A percentile compares a stretch with the other conserved stretches of the same genome.
These are phyloP conservation scores for Santalum album DNA, from an alignment of 164 flowering plant species.

Conservation along the genomic window DNA sequence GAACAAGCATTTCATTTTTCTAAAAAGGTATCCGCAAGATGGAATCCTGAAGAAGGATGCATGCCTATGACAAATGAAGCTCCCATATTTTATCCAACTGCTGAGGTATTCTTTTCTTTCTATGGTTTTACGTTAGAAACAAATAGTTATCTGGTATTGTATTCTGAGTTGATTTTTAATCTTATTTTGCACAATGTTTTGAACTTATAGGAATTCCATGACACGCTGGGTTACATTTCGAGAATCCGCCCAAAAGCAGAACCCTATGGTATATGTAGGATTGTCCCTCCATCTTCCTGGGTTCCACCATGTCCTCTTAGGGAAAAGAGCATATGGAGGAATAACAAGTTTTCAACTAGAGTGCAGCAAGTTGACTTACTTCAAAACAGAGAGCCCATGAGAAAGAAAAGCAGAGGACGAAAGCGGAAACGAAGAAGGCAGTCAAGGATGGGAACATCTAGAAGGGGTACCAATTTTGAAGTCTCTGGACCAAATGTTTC, in stretches of 20 bases:
- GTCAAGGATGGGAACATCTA: slow-evolving; percentile 33
- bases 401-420: slow-evolving; percentile 41
- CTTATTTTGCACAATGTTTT: neutral
- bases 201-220: slow-evolving; percentile 60
- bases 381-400: slow-evolving; percentile 79
- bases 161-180: neutral
- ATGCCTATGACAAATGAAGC: slow-evolving; percentile 72
- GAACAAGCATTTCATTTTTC: slow-evolving; percentile 5
- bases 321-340: slow-evolving; percentile 50
- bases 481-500: slow-evolving; percentile 31
- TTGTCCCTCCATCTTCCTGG: slow-evolving; percentile 84
- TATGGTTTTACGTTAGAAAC: neutral
- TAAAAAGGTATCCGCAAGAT: slow-evolving; percentile 50
- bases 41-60: slow-evolving; percentile 65
- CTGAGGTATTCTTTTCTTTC: slow-evolving; percentile 37
- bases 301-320: slow-evolving; percentile 66
- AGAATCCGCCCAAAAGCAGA: slow-evolving; percentile 57
- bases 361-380: slow-evolving; percentile 71
- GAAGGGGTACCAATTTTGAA: slow-evolving; percentile 26
- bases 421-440: slow-evolving; percentile 54
- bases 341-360: slow-evolving; percentile 58
- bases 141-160: neutral
- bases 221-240: slow-evolving; percentile 61
- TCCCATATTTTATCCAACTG: slow-evolving; percentile 69
- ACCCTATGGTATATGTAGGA: slow-evolving; percentile 81